These are phyloP conservation scores for Carpinus fangiana DNA, from an alignment of 306 rosid species.

Conservation along the genomic window DNA sequence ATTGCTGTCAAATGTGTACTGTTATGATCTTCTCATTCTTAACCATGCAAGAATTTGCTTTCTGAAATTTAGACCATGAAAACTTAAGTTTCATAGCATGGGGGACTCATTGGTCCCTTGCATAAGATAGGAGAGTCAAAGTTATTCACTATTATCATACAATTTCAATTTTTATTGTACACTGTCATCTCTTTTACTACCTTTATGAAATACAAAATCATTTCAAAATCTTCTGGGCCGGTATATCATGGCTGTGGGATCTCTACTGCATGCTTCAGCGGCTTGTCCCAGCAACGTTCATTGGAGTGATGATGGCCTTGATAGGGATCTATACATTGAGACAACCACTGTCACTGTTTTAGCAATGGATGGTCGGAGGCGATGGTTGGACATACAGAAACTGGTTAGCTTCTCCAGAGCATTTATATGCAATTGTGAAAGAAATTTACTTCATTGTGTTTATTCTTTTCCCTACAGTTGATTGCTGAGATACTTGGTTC, in stretches of 20 bases:
- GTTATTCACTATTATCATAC: neutral
- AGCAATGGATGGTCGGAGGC: slow-evolving; percentile 99
- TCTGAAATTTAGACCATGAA: slow-evolving; percentile 16
- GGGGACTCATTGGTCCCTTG: neutral
- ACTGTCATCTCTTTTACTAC: neutral
- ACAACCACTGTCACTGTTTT: slow-evolving; percentile 74
- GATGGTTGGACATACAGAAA: slow-evolving; percentile 94
- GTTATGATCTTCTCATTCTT: slow-evolving; percentile 13
- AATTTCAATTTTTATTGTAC: neutral
- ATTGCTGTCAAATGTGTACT: slow-evolving; percentile 11
- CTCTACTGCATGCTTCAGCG: slow-evolving; percentile 39
- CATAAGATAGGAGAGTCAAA: neutral
- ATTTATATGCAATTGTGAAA: slow-evolving; percentile 26
- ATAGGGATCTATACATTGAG: slow-evolving; percentile 84
- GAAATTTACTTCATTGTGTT: neutral
- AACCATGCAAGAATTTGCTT: slow-evolving; percentile 5
- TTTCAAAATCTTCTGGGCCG: neutral
- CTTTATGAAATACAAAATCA: slow-evolving; percentile 1
- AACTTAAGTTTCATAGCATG: neutral
- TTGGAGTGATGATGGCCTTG: slow-evolving; percentile 93
- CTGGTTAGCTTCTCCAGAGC: slow-evolving; percentile 53
- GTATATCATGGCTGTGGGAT: slow-evolving; percentile 51
- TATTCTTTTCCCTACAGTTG: neutral
- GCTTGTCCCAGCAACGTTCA: slow-evolving; percentile 69
- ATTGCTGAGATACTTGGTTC: neutral